These are phyloP conservation scores for Rehmannia glutinosa DNA, from an alignment of 257 asterid species.

Conservation along the genomic window DNA sequence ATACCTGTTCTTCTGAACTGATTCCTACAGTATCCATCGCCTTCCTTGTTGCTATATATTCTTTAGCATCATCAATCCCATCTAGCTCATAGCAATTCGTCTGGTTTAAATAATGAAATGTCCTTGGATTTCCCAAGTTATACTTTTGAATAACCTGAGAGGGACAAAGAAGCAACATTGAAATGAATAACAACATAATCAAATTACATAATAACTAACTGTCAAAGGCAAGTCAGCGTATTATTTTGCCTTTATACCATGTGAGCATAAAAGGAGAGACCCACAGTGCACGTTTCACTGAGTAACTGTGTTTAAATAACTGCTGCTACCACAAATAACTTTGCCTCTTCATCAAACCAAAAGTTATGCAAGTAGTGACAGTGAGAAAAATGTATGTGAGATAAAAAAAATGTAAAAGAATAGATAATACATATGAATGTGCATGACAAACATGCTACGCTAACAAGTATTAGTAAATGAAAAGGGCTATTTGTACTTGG, in stretches of 20 bases:
- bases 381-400: neutral
- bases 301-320: too few species aligned
- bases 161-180: neutral
- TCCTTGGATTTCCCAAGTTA: constrained; percentile 64
- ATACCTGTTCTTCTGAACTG: constrained; percentile 68
- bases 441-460: neutral
- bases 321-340: too few species aligned
- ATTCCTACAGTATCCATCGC: constrained; percentile 89
- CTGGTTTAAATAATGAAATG: constrained; percentile 78
- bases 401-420: too few species aligned
- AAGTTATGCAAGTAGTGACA: too few species aligned
- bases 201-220: too few species aligned
- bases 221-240: too few species aligned
- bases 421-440: neutral
- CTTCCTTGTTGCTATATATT: constrained; percentile 63
- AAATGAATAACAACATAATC: too few species aligned
- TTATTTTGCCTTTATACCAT: too few species aligned
- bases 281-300: too few species aligned
- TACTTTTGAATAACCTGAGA: constrained; percentile 60
- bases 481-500: neutral
- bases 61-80: constrained; percentile 68
- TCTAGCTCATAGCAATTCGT: constrained; percentile 61
- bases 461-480: neutral
- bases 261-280: too few species aligned
- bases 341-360: too few species aligned